Percentiles rank a stretch among this genome's conserved stretches.
These are phyloP conservation scores for Xylaria scruposa DNA, from an alignment of 495 filamentous ascomycete species.

Conservation along the genomic window DNA sequence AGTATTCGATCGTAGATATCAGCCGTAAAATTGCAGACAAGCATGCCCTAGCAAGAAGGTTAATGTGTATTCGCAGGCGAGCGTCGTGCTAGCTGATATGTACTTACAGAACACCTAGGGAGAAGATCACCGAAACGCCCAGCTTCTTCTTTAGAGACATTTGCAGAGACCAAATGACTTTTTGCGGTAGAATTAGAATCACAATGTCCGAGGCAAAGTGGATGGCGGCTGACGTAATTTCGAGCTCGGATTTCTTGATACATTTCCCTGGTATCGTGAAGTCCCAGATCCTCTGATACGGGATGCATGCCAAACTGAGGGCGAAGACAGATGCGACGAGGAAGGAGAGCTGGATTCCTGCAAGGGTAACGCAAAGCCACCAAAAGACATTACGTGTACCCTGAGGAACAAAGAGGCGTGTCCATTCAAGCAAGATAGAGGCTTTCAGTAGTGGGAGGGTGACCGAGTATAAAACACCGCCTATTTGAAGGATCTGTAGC, in stretches of 20 bases:
- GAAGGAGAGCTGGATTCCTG: slow-evolving; percentile 25
- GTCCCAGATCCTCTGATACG: slow-evolving; percentile 41
- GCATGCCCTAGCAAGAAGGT: slow-evolving; percentile 30
- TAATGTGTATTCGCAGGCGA: background rate
- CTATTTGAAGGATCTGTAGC: slow-evolving; percentile 27
- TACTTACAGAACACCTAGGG: slow-evolving; percentile 41
- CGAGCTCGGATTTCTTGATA: slow-evolving; percentile 28
- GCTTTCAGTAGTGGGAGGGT: slow-evolving; percentile 33
- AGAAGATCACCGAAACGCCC: slow-evolving; percentile 40
- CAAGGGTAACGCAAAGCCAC: slow-evolving; percentile 26
- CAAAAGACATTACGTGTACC: slow-evolving; percentile 28
- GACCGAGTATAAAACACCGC: slow-evolving; percentile 29
- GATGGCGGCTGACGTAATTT: slow-evolving; percentile 27
- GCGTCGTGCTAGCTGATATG: background rate
- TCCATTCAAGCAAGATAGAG: slow-evolving; percentile 41
- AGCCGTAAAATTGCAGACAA: slow-evolving; percentile 42
- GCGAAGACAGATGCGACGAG: slow-evolving; percentile 38
- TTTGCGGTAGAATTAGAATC: slow-evolving; percentile 41
- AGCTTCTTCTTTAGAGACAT: slow-evolving; percentile 34
- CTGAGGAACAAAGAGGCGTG: slow-evolving; percentile 33
- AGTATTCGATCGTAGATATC: slow-evolving; percentile 36
- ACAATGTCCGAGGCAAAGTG: slow-evolving; percentile 40
- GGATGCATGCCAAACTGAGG: slow-evolving; percentile 47
- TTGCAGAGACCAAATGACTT: slow-evolving; percentile 39
- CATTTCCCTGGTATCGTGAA: slow-evolving; percentile 31